A percentile compares a stretch with the other conserved stretches of the same genome.
These are phyloP conservation scores for Spergularia bocconei DNA, from an alignment of 148 eudicot genomes.

Conservation along the genomic window DNA sequence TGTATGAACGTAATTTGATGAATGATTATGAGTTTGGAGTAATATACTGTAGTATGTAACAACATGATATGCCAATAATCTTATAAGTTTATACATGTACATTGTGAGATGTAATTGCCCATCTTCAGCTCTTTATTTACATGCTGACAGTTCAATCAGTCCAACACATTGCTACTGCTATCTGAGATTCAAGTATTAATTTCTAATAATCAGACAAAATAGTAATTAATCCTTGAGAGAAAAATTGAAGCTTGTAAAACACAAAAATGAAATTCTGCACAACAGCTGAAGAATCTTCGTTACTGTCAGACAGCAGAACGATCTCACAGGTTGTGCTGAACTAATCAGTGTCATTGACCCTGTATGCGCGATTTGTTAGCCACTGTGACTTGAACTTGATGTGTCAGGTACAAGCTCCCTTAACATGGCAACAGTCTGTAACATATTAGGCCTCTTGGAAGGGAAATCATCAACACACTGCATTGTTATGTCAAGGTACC, in stretches of 20 bases:
- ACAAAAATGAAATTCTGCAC: constrained; percentile 19
- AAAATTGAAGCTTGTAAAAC: constrained; percentile 6
- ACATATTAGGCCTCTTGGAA: constrained; percentile 90
- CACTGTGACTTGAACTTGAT: constrained; percentile 29
- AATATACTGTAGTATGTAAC: neutral
- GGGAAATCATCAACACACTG: constrained; percentile 94
- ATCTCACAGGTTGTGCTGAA: neutral
- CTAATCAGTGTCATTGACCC: neutral
- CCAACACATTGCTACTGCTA: neutral
- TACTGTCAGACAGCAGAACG: neutral
- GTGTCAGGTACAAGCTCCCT: constrained; percentile 61
- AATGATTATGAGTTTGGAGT: too few relatives aligned
- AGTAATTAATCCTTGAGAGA: constrained; percentile 5
- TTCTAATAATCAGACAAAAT: constrained; percentile 3
- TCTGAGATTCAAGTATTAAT: constrained; percentile 2
- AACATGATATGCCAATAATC: constrained; percentile 5
- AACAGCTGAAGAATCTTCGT: constrained; percentile 19
- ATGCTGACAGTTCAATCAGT: constrained; percentile 1
- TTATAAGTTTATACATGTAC: constrained; percentile 27
- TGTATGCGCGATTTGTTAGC: constrained; percentile 7
- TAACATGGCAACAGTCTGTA: constrained; percentile 88
- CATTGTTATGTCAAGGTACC: constrained; percentile 65
- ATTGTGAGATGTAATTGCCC: constrained; percentile 20
- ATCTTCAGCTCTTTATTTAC: constrained; percentile 16
- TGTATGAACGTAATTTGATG: too few relatives aligned